Evolutionary conservation across 108 stramenopile species (phyloP), one percentile per base, ranked within the genome.

Genomic region (Pseudonitzschia multiseries): DNA sequence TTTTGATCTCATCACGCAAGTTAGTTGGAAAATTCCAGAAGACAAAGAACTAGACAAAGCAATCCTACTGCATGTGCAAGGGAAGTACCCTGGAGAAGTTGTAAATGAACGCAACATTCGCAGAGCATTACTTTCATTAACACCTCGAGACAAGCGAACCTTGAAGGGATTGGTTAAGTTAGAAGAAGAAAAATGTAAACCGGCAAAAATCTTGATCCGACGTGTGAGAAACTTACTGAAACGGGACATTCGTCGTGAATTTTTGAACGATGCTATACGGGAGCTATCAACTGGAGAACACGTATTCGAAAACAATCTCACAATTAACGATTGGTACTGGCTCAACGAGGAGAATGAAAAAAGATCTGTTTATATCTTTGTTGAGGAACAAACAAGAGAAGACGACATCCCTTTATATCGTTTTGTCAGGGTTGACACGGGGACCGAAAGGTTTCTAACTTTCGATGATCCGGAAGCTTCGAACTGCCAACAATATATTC

Each of bases 91-190:
- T 29, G 70, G 75, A 28, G 56, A 51, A 41, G 28, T 33, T 21
- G 71, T 72, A 3, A 52, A 18, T 28, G 51, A 74, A 50, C 32
- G 69, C n/a, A 43, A 70, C 12, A 68, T 81, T 64, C 70, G 73
- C 1, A 40, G 43, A 48, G 81, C 81, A 1, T 27, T 81, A 36
- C 32, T 43, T 5, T 62, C 74, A 52, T 61, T 54, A 31, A 74
- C 76, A 14, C 81, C 81, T 24, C 57, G 81, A 60, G 72, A 74
- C 72, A 77, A 78, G 26, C 66, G 77, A 22, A 81, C 81, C n/a
- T 54, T 81, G 63, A 68, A 74, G n/a, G 77, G 74, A 51, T 59
- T 81, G n/a, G 52, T 61, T 10, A 20, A 33, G 8, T n/a, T 33
- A 14, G 32, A 40, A 4, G 28, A 33, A 31, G 12, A 40, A 33